These are phyloP conservation scores for Jaenimonas drosophilae DNA, from an alignment of 208 protist species.

Conservation along the genomic window DNA sequence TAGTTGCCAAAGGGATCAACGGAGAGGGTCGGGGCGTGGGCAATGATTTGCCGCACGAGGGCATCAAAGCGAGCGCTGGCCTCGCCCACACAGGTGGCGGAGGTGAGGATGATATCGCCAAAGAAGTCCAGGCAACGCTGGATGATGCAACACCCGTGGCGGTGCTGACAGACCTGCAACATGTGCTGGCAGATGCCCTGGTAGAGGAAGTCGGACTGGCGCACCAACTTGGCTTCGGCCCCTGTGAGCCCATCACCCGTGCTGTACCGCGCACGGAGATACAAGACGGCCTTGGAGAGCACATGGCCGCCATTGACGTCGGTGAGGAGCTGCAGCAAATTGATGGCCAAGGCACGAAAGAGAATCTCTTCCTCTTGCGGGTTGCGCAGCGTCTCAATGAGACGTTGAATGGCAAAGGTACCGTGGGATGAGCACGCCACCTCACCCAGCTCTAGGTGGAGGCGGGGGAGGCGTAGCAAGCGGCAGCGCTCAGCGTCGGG, in stretches of 20 bases:
- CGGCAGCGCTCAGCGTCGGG: conserved; percentile 24
- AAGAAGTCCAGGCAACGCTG: conserved; percentile 92
- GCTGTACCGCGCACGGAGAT: not conserved
- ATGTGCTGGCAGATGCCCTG: conserved; percentile 41
- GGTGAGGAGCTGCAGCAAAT: conserved; percentile 78
- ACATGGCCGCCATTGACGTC: conserved; percentile 96
- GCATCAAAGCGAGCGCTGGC: conserved; percentile 17
- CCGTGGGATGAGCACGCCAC: conserved; percentile 82
- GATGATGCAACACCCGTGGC: conserved; percentile 88
- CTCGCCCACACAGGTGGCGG: not conserved
- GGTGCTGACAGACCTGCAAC: conserved; percentile 25
- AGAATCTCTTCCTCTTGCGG: conserved; percentile 64
- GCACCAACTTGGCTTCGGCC: not conserved
- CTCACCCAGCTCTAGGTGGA: conserved; percentile 32
- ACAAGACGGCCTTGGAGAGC: conserved; percentile 55
- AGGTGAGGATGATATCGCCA: not conserved
- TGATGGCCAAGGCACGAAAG: conserved; percentile 19
- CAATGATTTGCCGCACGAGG: conserved; percentile 36
- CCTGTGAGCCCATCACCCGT: not conserved
- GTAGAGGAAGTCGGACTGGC: conserved; percentile 45
- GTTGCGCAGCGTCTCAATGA: conserved; percentile 88
- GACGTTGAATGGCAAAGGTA: conserved; percentile 93
- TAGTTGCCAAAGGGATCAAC: conserved; percentile 95
- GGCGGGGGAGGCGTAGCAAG: conserved; percentile 37
- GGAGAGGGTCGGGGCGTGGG: conserved; percentile 66